Conservation (phyloP, 2,329 filamentous ascomycete species). For the Cladosporium halotolerans region DNA sequence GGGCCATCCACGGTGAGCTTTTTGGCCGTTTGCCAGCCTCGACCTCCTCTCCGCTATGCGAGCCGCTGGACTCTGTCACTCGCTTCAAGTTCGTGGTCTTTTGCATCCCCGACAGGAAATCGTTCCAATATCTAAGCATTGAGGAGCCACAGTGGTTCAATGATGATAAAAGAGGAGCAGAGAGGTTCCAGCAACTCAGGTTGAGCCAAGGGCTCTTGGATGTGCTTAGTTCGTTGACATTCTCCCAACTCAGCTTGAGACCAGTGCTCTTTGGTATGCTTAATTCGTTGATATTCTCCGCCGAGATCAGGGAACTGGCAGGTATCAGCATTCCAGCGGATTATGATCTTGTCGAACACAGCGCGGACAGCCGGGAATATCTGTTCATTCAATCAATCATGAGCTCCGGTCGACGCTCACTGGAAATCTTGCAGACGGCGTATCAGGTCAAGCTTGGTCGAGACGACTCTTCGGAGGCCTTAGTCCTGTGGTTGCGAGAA, state of each 20-base stretch:
- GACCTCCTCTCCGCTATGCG: background rate
- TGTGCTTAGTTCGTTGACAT: background rate
- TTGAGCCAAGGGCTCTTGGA: background rate
- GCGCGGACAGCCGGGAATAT: too few relatives aligned
- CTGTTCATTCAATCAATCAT: background rate
- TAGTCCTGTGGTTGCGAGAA: background rate
- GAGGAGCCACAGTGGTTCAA: background rate
- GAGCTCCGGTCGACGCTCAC: background rate
- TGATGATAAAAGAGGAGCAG: background rate
- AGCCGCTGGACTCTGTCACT: background rate
- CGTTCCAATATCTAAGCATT: background rate
- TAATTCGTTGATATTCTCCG: background rate
- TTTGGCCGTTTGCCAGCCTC: background rate
- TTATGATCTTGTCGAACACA: too few relatives aligned
- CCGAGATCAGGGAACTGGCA: too few relatives aligned
- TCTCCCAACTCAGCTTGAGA: background rate
- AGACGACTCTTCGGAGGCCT: background rate
- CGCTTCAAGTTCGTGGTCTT: constrained; percentile 2
- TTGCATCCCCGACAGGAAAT: background rate
- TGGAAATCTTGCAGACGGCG: background rate
- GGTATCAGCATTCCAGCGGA: too few relatives aligned
- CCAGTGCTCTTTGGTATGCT: background rate
- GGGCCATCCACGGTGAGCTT: background rate
- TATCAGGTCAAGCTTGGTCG: background rate
- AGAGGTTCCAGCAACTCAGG: background rate